Percentiles rank a stretch among this genome's conserved stretches.
These are phyloP conservation scores for Fusarium irregulare DNA, from an alignment of 2,329 filamentous ascomycete genomes.

Conservation along the genomic window DNA sequence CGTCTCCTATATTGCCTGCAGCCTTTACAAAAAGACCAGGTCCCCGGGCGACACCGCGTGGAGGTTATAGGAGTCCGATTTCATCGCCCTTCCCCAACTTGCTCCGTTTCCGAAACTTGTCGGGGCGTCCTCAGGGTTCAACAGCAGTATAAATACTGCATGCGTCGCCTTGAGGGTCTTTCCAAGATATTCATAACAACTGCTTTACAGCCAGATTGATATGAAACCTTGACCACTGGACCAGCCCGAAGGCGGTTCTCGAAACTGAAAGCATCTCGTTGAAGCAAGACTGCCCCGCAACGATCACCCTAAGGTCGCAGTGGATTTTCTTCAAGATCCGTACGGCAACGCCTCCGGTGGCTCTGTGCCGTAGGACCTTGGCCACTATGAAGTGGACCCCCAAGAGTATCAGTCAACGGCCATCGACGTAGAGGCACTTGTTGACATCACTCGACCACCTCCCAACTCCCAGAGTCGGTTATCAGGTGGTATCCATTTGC, in stretches of 20 bases:
- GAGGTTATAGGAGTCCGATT: neutral
- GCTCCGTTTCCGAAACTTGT: neutral
- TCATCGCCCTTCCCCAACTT: neutral
- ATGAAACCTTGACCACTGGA: neutral
- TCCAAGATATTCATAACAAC: neutral
- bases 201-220: neutral
- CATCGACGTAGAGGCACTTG: too few species aligned
- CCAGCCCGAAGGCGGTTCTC: neutral
- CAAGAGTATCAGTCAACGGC: neutral
- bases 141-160: neutral
- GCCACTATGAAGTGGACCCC: neutral
- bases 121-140: neutral
- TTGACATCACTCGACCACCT: neutral
- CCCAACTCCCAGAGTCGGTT: neutral
- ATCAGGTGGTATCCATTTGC: neutral
- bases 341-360: neutral
- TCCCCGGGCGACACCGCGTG: neutral
- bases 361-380: neutral
- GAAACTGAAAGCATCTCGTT: neutral
- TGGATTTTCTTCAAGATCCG: neutral
- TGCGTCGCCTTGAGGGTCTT: neutral
- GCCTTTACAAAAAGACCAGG: neutral
- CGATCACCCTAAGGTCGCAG: neutral
- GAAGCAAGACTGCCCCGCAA: neutral
- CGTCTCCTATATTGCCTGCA: neutral